Conservation (phyloP, 352 stramenopile species). For the Phytophthora niederhauseri region DNA sequence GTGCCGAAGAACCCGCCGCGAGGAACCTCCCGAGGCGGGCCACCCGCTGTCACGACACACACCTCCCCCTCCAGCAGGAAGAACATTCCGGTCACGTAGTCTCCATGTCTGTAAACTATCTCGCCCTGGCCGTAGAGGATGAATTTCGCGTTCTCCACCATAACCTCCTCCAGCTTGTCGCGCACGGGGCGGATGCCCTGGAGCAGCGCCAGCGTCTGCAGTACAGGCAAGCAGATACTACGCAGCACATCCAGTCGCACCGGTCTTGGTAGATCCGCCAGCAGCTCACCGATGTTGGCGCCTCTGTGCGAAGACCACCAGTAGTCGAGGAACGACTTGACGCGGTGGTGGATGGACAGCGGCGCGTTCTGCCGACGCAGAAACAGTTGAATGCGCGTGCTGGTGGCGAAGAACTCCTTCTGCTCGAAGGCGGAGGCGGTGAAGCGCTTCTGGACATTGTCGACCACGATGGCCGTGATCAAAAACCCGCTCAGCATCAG, state of each 20-base stretch:
- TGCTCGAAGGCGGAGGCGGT: constrained; percentile 57
- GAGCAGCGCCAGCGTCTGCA: constrained; percentile 51
- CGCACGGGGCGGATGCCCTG: constrained; percentile 37
- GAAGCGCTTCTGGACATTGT: constrained; percentile 57
- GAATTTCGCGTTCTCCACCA: constrained; percentile 52
- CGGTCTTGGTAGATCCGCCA: constrained; percentile 47
- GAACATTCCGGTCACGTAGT: constrained; percentile 63
- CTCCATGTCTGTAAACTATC: constrained; percentile 52
- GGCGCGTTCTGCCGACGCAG: constrained; percentile 52
- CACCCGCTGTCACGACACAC: constrained; percentile 34
- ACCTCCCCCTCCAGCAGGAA: constrained; percentile 61
- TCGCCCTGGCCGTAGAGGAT: constrained; percentile 62
- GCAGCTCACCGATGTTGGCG: constrained; percentile 47
- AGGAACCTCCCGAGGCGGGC: constrained; percentile 30
- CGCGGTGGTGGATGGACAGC: constrained; percentile 46
- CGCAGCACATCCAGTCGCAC: constrained; percentile 51
- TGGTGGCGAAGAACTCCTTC: constrained; percentile 56
- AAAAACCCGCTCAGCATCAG: constrained; percentile 52
- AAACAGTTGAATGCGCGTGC: constrained; percentile 58
- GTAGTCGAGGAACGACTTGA: constrained; percentile 66
- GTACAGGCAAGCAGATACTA: constrained; percentile 45
- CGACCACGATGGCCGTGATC: constrained; percentile 47
- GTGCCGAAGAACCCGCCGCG: constrained; percentile 53
- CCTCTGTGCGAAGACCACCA: constrained; percentile 67
- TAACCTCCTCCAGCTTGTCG: constrained; percentile 40